A percentile compares a stretch with the other conserved stretches of the same genome.
Conservation (phyloP, 306 rosid species). For the Cucumis hystrix region DNA sequence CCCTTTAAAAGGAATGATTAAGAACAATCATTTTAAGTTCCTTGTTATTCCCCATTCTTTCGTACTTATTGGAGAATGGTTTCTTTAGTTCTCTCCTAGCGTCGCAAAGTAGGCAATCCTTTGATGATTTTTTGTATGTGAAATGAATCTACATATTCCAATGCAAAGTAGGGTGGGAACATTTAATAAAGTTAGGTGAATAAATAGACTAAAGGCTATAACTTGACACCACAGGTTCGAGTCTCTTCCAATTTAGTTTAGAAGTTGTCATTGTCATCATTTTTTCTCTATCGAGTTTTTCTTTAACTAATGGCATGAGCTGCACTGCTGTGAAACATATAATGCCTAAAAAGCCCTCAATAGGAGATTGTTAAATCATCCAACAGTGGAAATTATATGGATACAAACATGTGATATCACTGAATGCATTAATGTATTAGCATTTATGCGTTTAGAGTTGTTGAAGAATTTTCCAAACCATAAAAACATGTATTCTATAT, state of each 20-base stretch:
- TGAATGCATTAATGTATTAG: neutral
- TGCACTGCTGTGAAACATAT: neutral
- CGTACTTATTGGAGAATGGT: neutral
- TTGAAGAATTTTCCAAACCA: constrained; percentile 1
- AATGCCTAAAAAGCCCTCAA: neutral
- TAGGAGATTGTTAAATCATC: neutral
- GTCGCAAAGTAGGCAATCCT: neutral
- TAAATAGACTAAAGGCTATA: constrained; percentile 1
- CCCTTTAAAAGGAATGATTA: neutral
- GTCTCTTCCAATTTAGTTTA: constrained; percentile 6
- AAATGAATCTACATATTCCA: neutral
- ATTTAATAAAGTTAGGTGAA: constrained; percentile 5
- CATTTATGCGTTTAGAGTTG: neutral
- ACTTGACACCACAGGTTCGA: neutral
- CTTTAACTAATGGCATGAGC: neutral
- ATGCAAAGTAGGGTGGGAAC: neutral
- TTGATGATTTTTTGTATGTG: neutral
- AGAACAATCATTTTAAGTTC: neutral
- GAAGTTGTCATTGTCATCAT: neutral
- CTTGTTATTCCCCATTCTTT: neutral
- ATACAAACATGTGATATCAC: neutral
- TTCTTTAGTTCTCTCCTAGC: neutral
- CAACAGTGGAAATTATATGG: neutral
- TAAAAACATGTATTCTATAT: neutral
- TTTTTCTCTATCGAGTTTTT: neutral